These are phyloP conservation scores for Paspalum notatum DNA, from an alignment of 176 grass and related monocot genomes.

Conservation along the genomic window DNA sequence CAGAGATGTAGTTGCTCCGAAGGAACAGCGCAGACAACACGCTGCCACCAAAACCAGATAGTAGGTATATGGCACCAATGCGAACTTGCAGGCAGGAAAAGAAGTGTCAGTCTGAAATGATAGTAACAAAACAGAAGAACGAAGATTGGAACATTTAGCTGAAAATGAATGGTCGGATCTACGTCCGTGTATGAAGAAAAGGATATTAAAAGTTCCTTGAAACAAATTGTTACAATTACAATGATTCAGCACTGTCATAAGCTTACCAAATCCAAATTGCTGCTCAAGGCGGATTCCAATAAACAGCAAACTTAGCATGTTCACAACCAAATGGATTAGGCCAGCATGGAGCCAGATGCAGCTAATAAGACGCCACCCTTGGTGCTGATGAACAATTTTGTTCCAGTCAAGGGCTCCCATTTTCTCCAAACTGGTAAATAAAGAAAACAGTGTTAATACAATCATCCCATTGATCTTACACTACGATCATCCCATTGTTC, in stretches of 20 bases:
- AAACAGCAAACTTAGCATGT: conserved; percentile 94
- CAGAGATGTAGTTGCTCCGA: conserved; percentile 54
- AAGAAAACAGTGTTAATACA: not conserved
- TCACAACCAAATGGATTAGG: conserved; percentile 89
- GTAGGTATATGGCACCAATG: conserved; percentile 77
- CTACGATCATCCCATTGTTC: not conserved
- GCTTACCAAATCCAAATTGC: conserved; percentile 95
- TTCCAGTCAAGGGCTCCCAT: conserved; percentile 94
- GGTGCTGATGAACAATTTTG: conserved; percentile 77
- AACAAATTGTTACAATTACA: not conserved
- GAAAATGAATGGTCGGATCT: not conserved
- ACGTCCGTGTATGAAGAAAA: not conserved
- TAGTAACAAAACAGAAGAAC: not conserved
- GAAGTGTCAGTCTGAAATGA: conserved; percentile 23
- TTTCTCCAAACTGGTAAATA: conserved; percentile 67
- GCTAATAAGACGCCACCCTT: conserved; percentile 89
- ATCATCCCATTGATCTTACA: not conserved
- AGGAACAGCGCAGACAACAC: conserved; percentile 84
- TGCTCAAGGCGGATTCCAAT: conserved; percentile 95
- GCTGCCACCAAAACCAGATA: conserved; percentile 89
- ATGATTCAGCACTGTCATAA: conserved; percentile 10
- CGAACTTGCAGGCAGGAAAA: conserved; percentile 58
- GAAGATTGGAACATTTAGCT: not conserved
- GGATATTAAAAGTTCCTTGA: not conserved
- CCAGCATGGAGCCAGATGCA: conserved; percentile 88